These are phyloP conservation scores for Mortierella sp. DNA, from an alignment of 371 early-diverging fungal genomes.

Conservation along the genomic window DNA sequence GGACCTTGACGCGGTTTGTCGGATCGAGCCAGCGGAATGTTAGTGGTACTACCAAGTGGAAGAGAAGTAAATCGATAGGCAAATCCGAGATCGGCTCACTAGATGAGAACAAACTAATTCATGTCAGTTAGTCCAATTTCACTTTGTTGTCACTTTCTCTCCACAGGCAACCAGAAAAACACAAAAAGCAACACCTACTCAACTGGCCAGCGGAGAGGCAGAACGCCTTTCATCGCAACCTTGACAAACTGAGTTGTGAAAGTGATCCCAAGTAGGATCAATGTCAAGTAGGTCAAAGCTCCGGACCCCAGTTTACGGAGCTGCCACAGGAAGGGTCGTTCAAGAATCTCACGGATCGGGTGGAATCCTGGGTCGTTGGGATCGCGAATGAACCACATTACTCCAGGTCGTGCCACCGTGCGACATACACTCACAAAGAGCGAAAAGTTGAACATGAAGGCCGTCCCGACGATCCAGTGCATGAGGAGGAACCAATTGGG, in stretches of 20 bases:
- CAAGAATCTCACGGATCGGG: constrained; percentile 91
- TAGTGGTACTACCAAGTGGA: constrained; percentile 79
- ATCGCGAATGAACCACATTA: constrained; percentile 97
- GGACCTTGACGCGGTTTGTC: constrained; percentile 13
- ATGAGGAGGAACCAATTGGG: constrained; percentile 81
- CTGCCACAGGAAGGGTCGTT: constrained; percentile 80
- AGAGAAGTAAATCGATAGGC: constrained; percentile 82
- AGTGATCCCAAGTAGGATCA: constrained; percentile 81
- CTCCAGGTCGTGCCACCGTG: constrained; percentile 86
- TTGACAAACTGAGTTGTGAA: constrained; percentile 63
- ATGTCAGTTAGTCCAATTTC: constrained; percentile 47
- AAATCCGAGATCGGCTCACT: constrained; percentile 79
- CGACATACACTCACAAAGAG: constrained; percentile 83
- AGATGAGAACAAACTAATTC: constrained; percentile 20
- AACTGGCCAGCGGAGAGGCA: constrained; percentile 67
- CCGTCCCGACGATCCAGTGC: constrained; percentile 93
- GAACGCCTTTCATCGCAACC: constrained; percentile 46
- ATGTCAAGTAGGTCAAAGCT: constrained; percentile 79
- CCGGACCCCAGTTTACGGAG: constrained; percentile 84
- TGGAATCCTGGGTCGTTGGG: constrained; percentile 95
- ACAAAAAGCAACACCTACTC: constrained; percentile 55
- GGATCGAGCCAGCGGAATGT: constrained; percentile 64
- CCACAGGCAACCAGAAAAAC: neutral
- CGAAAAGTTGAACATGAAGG: constrained; percentile 93
- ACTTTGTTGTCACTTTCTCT: neutral